Base-by-base conservation (phyloP, 768 basidiomycete species). In the Lyophyllum decastes region DNA sequence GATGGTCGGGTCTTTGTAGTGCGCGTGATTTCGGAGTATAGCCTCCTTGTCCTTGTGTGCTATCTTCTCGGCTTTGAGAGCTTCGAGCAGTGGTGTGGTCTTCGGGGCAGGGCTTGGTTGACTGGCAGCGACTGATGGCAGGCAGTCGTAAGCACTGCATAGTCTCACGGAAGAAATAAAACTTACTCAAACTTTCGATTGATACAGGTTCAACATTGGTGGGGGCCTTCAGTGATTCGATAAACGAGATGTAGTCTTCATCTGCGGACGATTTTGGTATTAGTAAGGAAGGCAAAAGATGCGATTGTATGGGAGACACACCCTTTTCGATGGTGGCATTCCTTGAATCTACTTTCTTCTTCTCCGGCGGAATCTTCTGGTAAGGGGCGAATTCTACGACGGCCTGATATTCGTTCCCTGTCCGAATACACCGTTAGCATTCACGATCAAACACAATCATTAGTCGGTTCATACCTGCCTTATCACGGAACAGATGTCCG, bases 371-470 rank as follows among this genome's bases (percentile, higher is more conserved):
- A 11, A 89, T 73, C 68, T 94, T 97, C 70, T 94, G 95, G 61
- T 89, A 92, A 4, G 95, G 94, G 0, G 97, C 91, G 66, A 91
- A 98, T 72, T 99, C 96, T 7, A 99, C 94, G 4, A 97, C 78
- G 1, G 92, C 95, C 49, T 88, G 81, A 2, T 86, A 92, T 68
- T 96, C 93, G 65, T 88, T 89, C 16, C 96, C 96, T 96, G 62
- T 5, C n/a, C n/a, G n/a, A n/a, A 21, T n/a, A 49, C n/a, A 27
- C 21, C 45, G 50, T 21, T 48, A 10, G 25, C 25, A n/a, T 48
- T 27, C 17, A 8, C 25, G 5, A 5, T 24, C 2, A 17, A 41
- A 41, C n/a, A 19, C n/a, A 4, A 19, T 16, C 40, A n/a, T 16
- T 2, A 4, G 57, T 16, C 16, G 9, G n/a, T 22, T 65, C 86